Percentiles rank a stretch among this genome's conserved stretches.
Evolutionary conservation across 1,139 yeast species (phyloP).

Genomic region (Blastobotrys buckinghamii): DNA sequence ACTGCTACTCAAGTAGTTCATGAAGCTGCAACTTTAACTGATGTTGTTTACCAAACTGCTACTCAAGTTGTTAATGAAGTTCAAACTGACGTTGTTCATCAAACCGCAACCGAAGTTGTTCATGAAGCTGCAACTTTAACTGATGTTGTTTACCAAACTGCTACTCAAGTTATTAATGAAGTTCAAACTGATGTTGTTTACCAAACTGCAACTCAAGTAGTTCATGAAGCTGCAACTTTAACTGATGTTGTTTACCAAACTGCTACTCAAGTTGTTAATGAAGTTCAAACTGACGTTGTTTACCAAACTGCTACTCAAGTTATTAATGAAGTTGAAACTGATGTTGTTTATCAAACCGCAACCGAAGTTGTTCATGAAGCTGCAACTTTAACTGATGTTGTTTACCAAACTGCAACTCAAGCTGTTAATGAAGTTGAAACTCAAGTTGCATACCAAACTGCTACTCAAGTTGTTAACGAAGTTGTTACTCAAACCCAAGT

Average conservation of each 20-base stretch:
- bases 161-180: background rate
- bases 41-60: background rate
- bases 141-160: background rate
- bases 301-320: background rate
- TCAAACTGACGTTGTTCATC: background rate
- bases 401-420: background rate
- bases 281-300: background rate
- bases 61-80: background rate
- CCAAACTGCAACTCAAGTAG: background rate
- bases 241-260: background rate
- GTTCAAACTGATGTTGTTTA: background rate
- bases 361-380: background rate
- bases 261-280: background rate
- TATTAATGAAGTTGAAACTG: background rate
- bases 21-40: background rate
- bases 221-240: background rate
- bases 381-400: background rate
- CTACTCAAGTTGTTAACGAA: background rate
- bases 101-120: background rate
- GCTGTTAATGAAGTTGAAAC: background rate
- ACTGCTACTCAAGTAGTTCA: background rate
- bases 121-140: background rate
- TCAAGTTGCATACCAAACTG: background rate
- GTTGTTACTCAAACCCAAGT: background rate
- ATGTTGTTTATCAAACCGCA: background rate